Base-by-base conservation (phyloP, 1,284 basidiomycete genomes). In the Agroathelia rolfsii region DNA sequence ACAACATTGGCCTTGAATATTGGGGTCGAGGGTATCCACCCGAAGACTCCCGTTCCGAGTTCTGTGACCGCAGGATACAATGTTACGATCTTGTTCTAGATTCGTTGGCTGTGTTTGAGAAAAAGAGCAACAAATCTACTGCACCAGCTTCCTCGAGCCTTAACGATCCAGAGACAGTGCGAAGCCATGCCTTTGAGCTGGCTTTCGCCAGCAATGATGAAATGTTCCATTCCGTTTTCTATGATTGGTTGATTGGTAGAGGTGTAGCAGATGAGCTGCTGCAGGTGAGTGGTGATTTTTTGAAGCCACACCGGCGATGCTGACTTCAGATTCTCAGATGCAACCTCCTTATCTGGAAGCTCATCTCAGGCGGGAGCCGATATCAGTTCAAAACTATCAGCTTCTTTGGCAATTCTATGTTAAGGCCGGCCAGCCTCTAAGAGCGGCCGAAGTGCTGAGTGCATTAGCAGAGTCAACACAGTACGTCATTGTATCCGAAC, bases 401-500 rank as follows among this genome's bases (percentile, higher is more conserved):
- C 57, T 98, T 5, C 61, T 98, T 3, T 98, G 95, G 94, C 89
- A 96, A 51, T 94, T 86, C 58, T 95, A 96, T 51, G 88, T 94
- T 30, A 87, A 93, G 48, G 82, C 86, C 46, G 83, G 85, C 1
- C 80, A 88, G 43, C 83, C 83, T 33, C 55, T 89, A 28, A 69
- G 78, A 24, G 94, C 95, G 2, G 92, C 94, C 2, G 78, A 86
- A 51, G 82, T 95, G 3, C 72, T 98, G 30, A 72, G 72, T n/a
- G 68, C 74, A 15, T 62, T 98, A 31, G 94, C 95, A 15, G 84
- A 90, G 43, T 82, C 88, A n/a, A 69, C 69, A 3, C 71, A 83
- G 84, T 94, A 44, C 48, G 84, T 58, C 7, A 24, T 28, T 36
- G 27, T 9, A 31, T 11, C 25, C 10, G 21, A 24, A 29, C 33